Conservation (phyloP, 2,329 filamentous ascomycete species). For the Neonectria magnoliae region DNA sequence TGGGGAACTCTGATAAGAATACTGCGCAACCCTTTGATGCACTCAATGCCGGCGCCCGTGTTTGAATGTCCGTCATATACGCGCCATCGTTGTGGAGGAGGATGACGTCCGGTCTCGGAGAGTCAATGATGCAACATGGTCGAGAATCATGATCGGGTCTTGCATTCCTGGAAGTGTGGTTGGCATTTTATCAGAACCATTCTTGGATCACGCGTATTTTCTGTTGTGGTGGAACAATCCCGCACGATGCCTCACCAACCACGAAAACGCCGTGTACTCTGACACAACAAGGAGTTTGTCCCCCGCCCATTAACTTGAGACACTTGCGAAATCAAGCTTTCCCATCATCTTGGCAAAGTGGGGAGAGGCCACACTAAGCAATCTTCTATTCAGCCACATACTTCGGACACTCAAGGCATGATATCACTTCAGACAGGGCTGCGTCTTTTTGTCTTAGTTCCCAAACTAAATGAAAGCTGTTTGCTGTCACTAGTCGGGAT, state of each 20-base stretch:
- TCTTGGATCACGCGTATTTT: not conserved
- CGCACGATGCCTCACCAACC: not conserved
- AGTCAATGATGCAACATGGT: not conserved
- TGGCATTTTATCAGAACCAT: not conserved
- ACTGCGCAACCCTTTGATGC: not conserved
- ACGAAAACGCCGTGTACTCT: not conserved
- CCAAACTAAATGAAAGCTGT: not conserved
- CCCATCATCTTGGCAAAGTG: not conserved
- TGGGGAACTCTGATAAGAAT: not conserved
- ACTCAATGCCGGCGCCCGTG: not conserved
- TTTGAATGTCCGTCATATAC: not conserved
- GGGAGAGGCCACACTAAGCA: not conserved
- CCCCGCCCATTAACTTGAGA: not conserved
- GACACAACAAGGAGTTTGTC: not conserved
- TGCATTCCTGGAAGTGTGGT: not conserved
- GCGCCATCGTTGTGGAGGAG: not conserved
- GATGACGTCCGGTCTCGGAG: not conserved
- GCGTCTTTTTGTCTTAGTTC: not conserved
- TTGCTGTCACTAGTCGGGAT: not conserved
- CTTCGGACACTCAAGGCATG: too few relatives aligned
- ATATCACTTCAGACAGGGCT: not conserved
- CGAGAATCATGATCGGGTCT: not conserved
- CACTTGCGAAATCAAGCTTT: not conserved
- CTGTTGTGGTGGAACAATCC: not conserved
- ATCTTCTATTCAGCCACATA: not conserved